phyloP scores from a whole-genome alignment of 2,329 filamentous ascomycete genomes.

The Diaporthe nobilis region DNA sequence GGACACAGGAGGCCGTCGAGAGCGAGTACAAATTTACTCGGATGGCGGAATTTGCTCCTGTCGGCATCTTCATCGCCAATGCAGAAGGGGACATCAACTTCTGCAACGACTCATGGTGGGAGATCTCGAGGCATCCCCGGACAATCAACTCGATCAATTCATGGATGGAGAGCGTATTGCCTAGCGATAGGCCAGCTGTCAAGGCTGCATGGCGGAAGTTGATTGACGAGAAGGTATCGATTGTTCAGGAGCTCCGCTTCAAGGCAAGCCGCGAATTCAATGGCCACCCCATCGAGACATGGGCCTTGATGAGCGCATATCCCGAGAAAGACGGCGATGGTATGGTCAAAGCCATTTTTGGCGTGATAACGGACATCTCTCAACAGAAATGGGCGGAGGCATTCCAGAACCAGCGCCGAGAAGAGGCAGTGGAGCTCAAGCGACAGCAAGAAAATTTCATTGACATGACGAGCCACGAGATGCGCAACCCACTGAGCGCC shows the following conservation, averaged over 20 bases:
- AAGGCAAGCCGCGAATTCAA: conserved; percentile 75
- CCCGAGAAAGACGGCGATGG: conserved; percentile 77
- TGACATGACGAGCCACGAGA: conserved; percentile 81
- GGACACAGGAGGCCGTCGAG: conserved; percentile 73
- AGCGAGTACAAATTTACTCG: conserved; percentile 85
- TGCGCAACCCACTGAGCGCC: conserved; percentile 82
- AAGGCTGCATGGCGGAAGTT: conserved; percentile 74
- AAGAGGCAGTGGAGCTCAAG: conserved; percentile 87
- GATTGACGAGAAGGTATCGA: conserved; percentile 71
- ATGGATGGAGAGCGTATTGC: conserved; percentile 81
- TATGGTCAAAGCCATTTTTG: conserved; percentile 80
- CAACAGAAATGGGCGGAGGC: conserved; percentile 88
- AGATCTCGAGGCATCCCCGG: conserved; percentile 77
- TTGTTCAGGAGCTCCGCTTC: conserved; percentile 83
- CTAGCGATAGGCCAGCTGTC: conserved; percentile 74
- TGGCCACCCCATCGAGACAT: conserved; percentile 76
- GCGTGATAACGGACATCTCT: conserved; percentile 87
- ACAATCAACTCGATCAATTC: conserved; percentile 70
- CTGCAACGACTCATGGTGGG: conserved; percentile 85
- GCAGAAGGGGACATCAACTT: conserved; percentile 79
- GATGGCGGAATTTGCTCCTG: conserved; percentile 87
- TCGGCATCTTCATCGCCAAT: conserved; percentile 89
- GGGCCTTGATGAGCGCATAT: conserved; percentile 83
- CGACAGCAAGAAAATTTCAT: conserved; percentile 80
- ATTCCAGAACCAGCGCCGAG: conserved; percentile 81